Base-by-base conservation (phyloP, 2,329 filamentous ascomycete species). In the Coniochaeta pulveracea region DNA sequence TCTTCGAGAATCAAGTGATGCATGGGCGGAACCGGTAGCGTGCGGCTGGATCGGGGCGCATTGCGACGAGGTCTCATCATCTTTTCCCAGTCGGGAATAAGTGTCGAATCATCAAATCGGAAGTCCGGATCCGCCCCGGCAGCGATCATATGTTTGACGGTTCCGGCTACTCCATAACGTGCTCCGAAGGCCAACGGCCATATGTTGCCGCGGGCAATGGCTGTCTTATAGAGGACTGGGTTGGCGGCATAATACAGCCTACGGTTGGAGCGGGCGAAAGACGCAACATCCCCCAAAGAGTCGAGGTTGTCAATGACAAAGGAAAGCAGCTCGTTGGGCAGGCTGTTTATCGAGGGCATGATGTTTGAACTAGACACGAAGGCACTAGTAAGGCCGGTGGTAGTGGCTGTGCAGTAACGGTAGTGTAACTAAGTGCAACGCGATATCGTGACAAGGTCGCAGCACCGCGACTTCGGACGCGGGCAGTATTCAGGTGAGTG, bases 101-200 rank as follows among this genome's bases (percentile, higher is more conserved):
- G 15, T 7, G 42, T 11, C 8, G 17, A n/a, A 10, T 47, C 43
- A 26, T 38, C 26, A 18, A 47, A 47, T 19, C 37, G 18, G 25
- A 42, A 31, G 31, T 50, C 38, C n/a, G 47, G 44, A 24, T 46
- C 35, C 16, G 42, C 19, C 10, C 48, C 48, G 10, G 43, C 46
- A 19, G 38, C 42, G 14, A 51, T 46, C 6, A 40, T 40, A 33
- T 44, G 43, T 10, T 19, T 37, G 11, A 50, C 27, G 8, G 48
- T 50, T 5, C 41, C 38, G 10, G 40, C 36, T 10, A 44, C 23
- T 12, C 47, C 47, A n/a, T 33, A 39, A 6, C 42, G 39, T 3
- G 47, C 46, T 12, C 43, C 47, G 47, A 47, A 51, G 12, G 41
- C 36, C 16, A 51, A 26, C 0, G 48, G 43, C 27, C 44, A 43